Conservation (phyloP, 2,329 filamentous ascomycete genomes). For the Chaetomium globosum region DNA sequence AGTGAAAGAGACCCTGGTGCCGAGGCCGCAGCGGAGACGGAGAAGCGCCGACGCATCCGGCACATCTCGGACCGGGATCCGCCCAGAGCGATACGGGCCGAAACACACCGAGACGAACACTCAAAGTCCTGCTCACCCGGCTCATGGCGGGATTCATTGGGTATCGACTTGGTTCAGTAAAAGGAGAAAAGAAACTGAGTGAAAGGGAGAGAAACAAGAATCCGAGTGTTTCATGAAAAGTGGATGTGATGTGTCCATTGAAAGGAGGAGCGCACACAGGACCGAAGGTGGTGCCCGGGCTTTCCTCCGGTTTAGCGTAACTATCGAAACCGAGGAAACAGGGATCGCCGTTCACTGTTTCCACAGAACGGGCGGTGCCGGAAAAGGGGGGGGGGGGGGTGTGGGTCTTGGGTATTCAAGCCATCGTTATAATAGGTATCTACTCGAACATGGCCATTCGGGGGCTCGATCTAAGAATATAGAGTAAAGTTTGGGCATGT, state of each 20-base stretch:
- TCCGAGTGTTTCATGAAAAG: neutral
- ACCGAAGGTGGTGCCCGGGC: neutral
- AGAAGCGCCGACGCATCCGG: conserved; percentile 23
- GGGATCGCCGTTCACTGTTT: neutral
- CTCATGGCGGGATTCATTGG: conserved; percentile 1
- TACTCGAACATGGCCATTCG: too few relatives aligned
- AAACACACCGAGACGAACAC: neutral
- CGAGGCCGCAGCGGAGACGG: conserved; percentile 25
- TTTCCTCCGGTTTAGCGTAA: conserved; percentile 3
- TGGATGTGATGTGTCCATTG: too few relatives aligned
- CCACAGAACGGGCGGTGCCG: neutral
- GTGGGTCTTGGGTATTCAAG: too few relatives aligned
- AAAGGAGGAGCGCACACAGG: neutral
- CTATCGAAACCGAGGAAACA: conserved; percentile 5
- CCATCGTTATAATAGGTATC: too few relatives aligned
- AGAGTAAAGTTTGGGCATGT: too few relatives aligned
- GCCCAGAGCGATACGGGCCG: conserved; percentile 14
- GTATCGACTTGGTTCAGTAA: too few relatives aligned
- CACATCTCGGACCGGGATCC: neutral
- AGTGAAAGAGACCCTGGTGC: conserved; percentile 59
- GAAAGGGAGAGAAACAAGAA: neutral
- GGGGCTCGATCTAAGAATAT: too few relatives aligned
- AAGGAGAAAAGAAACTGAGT: neutral
- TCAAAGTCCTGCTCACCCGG: conserved; percentile 18
- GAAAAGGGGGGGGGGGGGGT: neutral